Evolutionary conservation across 345 rosid species (phyloP), one percentile per base, ranked within the genome.

Genomic region (Eucalyptus fibrosa): DNA sequence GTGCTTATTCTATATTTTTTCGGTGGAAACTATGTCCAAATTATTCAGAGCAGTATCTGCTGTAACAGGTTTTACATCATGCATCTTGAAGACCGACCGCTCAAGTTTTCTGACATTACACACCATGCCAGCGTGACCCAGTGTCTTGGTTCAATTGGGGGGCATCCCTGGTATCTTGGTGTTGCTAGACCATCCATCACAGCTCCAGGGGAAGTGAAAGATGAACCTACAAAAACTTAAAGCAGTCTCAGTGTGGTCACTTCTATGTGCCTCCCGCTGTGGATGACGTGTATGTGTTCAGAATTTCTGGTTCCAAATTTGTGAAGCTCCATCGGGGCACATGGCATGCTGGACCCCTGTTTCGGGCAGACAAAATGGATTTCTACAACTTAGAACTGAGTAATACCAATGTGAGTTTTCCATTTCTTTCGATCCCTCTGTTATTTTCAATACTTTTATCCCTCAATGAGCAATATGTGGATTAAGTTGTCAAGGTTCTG

Each of bases 61-160:
- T 86, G 87, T 32, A 14, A 82, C 90, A 96, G 99, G 90, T 94
- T 97, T 85, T 94, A 96, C 88, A 92, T 95, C 7, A 94, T 97
- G 96, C 92, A 87, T 81, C 91, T 97, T 28, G 50, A 91, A 72
- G 89, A 91, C n/a, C 88, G 93, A 47, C 89, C 96, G 2, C 93
- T 92, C 28, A 60, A 88, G 89, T 96, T 96, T 89, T 90, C 94
- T 24, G 65, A 65, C 3, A 95, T 97, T 30, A 95, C 96, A 3
- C 99, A 97, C 90, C 99, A 96, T 89, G 98, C 99, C 1, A 94
- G 94, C 40, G 98, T 97, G 89, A 96, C 98, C 16, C 97, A 97
- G 92, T 95, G 98, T 94, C 95, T 97, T 16, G 99, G 99, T 89
- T 92, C 99, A 32, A 88, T 96, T 40, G 97, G 97, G 23, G 97